Evolutionary conservation across 1,284 basidiomycete genomes (phyloP).

Genomic region (Porogramme epimiltina): DNA sequence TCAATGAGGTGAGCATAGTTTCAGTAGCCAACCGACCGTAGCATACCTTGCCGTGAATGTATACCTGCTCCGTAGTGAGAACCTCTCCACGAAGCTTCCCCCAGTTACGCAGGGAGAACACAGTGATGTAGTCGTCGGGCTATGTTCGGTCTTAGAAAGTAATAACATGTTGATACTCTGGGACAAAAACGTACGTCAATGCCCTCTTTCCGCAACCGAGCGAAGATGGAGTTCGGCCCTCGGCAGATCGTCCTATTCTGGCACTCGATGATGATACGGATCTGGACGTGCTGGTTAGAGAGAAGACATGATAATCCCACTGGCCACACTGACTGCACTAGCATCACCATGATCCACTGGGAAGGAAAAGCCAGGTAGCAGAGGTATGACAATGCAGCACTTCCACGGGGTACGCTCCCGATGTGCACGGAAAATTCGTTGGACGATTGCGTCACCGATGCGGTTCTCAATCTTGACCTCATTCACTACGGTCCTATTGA

Average conservation of each 20-base stretch:
- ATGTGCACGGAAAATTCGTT: constrained; percentile 90
- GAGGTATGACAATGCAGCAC: constrained; percentile 91
- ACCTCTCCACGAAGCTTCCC: constrained; percentile 86
- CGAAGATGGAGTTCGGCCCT: constrained; percentile 93
- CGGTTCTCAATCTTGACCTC: constrained; percentile 90
- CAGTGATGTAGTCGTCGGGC: constrained; percentile 92
- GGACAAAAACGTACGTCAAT: constrained; percentile 79
- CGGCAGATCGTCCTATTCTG: constrained; percentile 90
- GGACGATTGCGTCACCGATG: constrained; percentile 93
- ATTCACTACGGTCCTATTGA: constrained; percentile 76
- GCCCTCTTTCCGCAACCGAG: constrained; percentile 82
- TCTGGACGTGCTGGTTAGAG: constrained; percentile 42
- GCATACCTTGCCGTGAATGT: constrained; percentile 81
- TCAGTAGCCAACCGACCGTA: too few relatives aligned
- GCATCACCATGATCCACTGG: constrained; percentile 93
- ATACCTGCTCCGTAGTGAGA: constrained; percentile 91
- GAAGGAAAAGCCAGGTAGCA: constrained; percentile 93
- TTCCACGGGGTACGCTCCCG: constrained; percentile 84
- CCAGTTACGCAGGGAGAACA: constrained; percentile 95
- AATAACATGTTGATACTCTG: too few relatives aligned
- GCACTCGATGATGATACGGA: constrained; percentile 92
- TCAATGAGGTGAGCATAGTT: constrained; percentile 27
- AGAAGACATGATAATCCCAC: background rate
- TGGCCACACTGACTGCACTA: constrained; percentile 79
- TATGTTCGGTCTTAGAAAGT: too few relatives aligned